Evolutionary conservation across 2,329 filamentous ascomycete genomes (phyloP), one percentile per base, ranked within the genome.

Genomic region (Calonectria pseudoreteaudii): DNA sequence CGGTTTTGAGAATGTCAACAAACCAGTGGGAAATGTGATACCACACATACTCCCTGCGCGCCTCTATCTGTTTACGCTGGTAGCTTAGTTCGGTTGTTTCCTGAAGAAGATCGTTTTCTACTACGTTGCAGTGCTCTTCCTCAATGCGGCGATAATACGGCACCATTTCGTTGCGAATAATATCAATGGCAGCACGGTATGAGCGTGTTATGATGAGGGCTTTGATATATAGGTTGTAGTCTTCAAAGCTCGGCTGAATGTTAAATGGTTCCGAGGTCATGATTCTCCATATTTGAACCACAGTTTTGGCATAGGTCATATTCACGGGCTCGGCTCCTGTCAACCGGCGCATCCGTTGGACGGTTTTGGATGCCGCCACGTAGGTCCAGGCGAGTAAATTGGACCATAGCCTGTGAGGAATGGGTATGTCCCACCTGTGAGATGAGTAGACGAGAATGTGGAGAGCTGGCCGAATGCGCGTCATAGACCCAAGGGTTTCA

Each of bases 331-430:
- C 75, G 56, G 66, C 81, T 1, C 80, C 80, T 26, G 84, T 80
- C 2, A 81, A 70, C 53, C 76, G 78, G 83, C 86, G 88, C 76
- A 85, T 83, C 68, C 76, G 84, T 62, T 74, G 74, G 44, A 78
- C 82, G 62, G 83, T 84, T 71, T 84, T 86, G 52, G 80, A 85
- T 74, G 81, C 85, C 50, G 92, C 86, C 13, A 94, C 85, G 78
- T 91, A 93, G 0, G 93, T 89, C 90, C 93, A 94, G 74, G 91
- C 87, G 20, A 96, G 86, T 3, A 96, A 83, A 69, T 92, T 90
- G 10, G 88, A 87, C 94, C 94, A 96, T 23, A 91, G 87, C 7
- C 87, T 81, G 9, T 81, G 78, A 0, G 91, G 84, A 47, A 96
- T 91, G 1, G 85, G 75, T 30, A 96, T 84, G 1, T 85, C 75